Evolutionary conservation across 2,329 filamentous ascomycete species (phyloP).

Genomic region (Fusarium tjaetaba): DNA sequence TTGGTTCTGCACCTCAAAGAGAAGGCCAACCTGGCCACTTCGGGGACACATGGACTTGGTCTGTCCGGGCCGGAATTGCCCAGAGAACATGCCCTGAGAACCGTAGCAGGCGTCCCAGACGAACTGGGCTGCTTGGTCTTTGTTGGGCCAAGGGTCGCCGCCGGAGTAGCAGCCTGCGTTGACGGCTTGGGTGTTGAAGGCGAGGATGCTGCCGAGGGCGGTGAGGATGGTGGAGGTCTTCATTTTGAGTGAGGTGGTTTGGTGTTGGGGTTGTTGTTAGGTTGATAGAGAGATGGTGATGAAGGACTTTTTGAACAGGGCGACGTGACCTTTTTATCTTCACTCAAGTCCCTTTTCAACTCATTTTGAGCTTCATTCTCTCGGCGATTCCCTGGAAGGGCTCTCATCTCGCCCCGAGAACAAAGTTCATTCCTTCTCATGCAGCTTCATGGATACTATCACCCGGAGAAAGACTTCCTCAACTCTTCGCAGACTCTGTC

Average conservation of each 20-base stretch:
- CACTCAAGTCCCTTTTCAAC: accelerated
- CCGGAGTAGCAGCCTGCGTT: not conserved
- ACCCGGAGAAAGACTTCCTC: not conserved
- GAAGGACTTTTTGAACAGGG: not conserved
- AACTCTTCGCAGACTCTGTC: accelerated
- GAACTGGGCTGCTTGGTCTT: not conserved
- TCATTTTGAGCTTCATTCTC: accelerated
- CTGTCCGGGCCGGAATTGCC: accelerated
- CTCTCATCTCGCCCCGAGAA: not conserved
- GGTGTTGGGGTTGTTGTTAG: accelerated
- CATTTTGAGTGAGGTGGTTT: not conserved
- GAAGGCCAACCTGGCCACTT: not conserved
- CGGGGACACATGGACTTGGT: not conserved
- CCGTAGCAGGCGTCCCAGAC: not conserved
- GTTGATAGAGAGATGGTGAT: not conserved
- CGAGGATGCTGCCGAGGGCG: not conserved
- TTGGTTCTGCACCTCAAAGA: not conserved
- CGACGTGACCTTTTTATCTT: not conserved
- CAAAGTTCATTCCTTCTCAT: not conserved
- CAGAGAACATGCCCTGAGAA: not conserved
- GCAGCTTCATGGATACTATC: accelerated
- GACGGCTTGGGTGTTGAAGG: not conserved
- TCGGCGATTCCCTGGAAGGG: not conserved
- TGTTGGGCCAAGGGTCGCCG: not conserved
- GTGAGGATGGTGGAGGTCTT: not conserved